Percentiles rank a stretch among this genome's conserved stretches.
Conservation (phyloP, 176 grass and related monocot species). For the Chloris gayana region DNA sequence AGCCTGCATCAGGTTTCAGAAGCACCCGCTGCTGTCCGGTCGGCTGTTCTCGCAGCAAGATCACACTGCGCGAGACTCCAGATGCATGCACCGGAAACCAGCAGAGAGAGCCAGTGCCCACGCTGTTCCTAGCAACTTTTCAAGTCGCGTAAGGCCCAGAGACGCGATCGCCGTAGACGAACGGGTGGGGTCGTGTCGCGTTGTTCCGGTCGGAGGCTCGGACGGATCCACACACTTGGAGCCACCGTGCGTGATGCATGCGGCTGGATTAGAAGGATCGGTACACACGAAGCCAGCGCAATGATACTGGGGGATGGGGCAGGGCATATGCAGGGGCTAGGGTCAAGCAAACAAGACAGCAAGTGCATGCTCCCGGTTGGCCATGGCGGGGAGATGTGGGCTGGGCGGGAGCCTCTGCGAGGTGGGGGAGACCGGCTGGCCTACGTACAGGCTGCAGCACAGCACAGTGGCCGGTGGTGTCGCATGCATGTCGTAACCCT, state of each 20-base stretch:
- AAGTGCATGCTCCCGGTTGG: constrained; percentile 28
- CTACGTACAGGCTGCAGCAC: not conserved
- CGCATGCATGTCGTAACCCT: not conserved
- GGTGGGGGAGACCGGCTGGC: constrained; percentile 36
- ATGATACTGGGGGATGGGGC: not conserved
- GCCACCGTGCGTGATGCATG: not conserved
- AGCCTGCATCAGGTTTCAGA: constrained; percentile 32
- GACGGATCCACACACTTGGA: constrained; percentile 12
- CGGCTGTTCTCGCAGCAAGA: constrained; percentile 20
- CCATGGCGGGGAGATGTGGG: constrained; percentile 28
- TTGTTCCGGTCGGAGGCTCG: constrained; percentile 36
- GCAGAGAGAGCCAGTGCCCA: not conserved
- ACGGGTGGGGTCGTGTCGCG: not conserved
- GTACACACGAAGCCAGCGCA: not conserved
- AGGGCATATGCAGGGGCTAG: not conserved
- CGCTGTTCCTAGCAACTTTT: not conserved
- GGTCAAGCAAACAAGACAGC: not conserved
- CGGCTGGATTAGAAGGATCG: not conserved
- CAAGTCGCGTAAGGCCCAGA: constrained; percentile 31
- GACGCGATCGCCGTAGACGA: not conserved
- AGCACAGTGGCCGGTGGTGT: not conserved
- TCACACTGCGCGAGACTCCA: not conserved
- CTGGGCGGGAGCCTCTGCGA: constrained; percentile 4
- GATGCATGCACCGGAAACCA: constrained; percentile 22
- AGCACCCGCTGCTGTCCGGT: constrained; percentile 37